phyloP scores from a whole-genome alignment of 768 basidiomycete genomes.

The Dentipellis sp. region DNA sequence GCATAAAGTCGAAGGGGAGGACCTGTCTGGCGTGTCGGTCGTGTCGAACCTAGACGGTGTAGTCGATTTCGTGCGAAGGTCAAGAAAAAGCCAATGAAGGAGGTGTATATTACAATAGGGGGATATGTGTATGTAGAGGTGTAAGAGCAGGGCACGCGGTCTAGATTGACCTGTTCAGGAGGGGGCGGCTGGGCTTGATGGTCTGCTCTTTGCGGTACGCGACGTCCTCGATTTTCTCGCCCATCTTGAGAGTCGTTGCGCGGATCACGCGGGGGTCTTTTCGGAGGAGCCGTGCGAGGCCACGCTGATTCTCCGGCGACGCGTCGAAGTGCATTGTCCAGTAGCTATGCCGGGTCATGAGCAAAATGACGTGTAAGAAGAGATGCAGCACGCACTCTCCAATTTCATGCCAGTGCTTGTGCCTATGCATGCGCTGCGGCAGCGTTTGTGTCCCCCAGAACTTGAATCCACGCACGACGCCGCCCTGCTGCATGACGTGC shows the following conservation, averaged over 20 bases:
- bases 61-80: slow-evolving; percentile 25
- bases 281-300: slow-evolving; percentile 60
- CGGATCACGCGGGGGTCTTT: slow-evolving; percentile 78
- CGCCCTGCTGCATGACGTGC: slow-evolving; percentile 66
- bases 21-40: slow-evolving; percentile 30
- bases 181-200: slow-evolving; percentile 9
- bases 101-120: neutral
- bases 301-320: slow-evolving; percentile 57
- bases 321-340: slow-evolving; percentile 91
- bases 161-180: neutral
- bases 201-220: slow-evolving; percentile 41
- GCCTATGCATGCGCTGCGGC: slow-evolving; percentile 65
- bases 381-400: slow-evolving; percentile 64
- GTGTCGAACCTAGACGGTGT: slow-evolving; percentile 30
- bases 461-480: slow-evolving; percentile 73
- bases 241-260: slow-evolving; percentile 74
- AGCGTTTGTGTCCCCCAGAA: slow-evolving; percentile 68
- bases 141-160: neutral
- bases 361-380: slow-evolving; percentile 3
- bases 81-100: neutral
- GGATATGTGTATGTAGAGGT: neutral
- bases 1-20: slow-evolving; percentile 31
- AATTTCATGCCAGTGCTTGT: slow-evolving; percentile 41
- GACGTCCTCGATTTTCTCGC: slow-evolving; percentile 63
- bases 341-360: slow-evolving; percentile 40